Conservation (phyloP, 2,329 filamentous ascomycete genomes). For the Sclerotinia sclerotiorum region DNA sequence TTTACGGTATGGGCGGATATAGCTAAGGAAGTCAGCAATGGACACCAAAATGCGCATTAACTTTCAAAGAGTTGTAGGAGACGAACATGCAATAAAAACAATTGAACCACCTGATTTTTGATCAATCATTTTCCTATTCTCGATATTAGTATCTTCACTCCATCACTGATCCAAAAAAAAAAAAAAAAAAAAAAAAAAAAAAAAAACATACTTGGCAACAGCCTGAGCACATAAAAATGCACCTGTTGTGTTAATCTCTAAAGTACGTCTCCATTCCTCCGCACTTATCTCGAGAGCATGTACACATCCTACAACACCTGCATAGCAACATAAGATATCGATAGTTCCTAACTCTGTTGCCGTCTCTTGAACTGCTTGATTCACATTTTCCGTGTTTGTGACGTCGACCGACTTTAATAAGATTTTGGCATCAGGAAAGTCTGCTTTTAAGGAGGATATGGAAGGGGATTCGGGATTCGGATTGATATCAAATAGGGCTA, state of each 20-base stretch:
- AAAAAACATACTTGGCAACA: conserved; percentile 50
- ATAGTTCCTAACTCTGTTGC: conserved; percentile 50
- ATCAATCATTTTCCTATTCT: conserved; percentile 20
- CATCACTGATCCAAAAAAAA: no score
- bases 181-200: conserved; percentile 43
- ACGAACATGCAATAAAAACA: conserved; percentile 57
- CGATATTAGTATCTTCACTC: neutral
- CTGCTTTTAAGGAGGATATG: conserved; percentile 48
- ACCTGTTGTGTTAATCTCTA: conserved; percentile 73
- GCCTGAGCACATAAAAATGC: conserved; percentile 70
- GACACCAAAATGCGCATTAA: neutral
- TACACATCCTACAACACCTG: conserved; percentile 64
- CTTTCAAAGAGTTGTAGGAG: no score
- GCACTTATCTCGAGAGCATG: conserved; percentile 60
- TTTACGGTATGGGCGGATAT: conserved; percentile 64
- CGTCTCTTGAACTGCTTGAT: conserved; percentile 45
- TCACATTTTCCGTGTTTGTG: conserved; percentile 52
- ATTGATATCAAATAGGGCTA: conserved; percentile 58
- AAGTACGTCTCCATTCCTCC: conserved; percentile 59
- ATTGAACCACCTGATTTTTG: conserved; percentile 56
- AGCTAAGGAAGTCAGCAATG: conserved; percentile 48
- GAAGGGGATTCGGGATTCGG: conserved; percentile 47
- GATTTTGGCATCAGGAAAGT: conserved; percentile 57
- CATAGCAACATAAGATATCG: conserved; percentile 57
- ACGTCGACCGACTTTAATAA: conserved; percentile 57